These are phyloP conservation scores for Pinguiococcus pyrenoidosus DNA, from an alignment of 108 stramenopile species.

Conservation along the genomic window DNA sequence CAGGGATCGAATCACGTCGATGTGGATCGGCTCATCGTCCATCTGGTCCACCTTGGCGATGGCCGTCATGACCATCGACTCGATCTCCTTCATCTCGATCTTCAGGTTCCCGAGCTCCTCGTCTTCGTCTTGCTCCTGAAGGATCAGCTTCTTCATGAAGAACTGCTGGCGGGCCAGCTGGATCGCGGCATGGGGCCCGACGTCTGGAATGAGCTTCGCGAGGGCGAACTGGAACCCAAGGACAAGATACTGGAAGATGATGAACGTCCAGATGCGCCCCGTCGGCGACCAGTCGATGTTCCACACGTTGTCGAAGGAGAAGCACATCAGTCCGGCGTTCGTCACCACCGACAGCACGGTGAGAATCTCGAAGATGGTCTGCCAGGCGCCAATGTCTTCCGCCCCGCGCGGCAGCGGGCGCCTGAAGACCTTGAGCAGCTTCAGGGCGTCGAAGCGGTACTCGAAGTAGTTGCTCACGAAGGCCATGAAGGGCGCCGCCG, in stretches of 20 bases:
- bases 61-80: not conserved
- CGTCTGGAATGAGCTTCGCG: constrained; percentile 8
- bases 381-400: constrained; percentile 35
- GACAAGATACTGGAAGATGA: constrained; percentile 16
- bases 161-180: constrained; percentile 15
- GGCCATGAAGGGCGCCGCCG: constrained; percentile 27
- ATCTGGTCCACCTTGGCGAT: not conserved
- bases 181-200: constrained; percentile 11
- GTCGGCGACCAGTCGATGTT: constrained; percentile 5
- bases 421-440: constrained; percentile 9
- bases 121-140: not conserved
- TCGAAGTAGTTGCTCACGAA: constrained; percentile 30
- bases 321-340: constrained; percentile 21
- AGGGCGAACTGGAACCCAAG: constrained; percentile 7
- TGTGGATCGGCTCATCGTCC: not conserved
- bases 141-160: constrained; percentile 10
- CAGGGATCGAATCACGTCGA: too few relatives aligned
- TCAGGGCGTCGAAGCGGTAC: constrained; percentile 21
- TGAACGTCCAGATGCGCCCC: constrained; percentile 18
- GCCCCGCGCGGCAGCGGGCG: constrained; percentile 23
- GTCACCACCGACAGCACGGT: constrained; percentile 20
- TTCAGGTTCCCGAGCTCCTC: not conserved
- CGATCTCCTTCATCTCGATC: not conserved
- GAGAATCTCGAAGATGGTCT: constrained; percentile 15
- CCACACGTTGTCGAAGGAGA: constrained; percentile 14